Evolutionary conservation across 169 alveolate genomes (phyloP).

Genomic region (Eimeria acervulina): DNA sequence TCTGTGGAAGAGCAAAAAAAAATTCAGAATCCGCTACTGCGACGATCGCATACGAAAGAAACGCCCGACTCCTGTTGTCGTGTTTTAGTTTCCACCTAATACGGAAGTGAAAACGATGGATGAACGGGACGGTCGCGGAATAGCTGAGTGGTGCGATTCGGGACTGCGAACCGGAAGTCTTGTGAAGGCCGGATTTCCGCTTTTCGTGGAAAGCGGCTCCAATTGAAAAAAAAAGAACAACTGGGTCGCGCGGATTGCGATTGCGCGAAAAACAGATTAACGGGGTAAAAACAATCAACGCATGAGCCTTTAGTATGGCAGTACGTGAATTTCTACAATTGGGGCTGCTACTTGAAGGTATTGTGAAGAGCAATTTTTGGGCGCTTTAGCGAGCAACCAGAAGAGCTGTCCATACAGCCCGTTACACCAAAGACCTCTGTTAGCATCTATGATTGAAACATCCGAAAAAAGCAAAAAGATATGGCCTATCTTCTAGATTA

Average conservation of each 20-base stretch:
- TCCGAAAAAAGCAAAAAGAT: background rate
- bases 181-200: background rate
- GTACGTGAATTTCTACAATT: background rate
- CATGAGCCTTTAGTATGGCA: background rate
- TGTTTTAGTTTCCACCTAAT: background rate
- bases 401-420: conserved; percentile 63
- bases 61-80: background rate
- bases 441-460: background rate
- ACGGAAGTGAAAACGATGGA: background rate
- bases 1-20: background rate
- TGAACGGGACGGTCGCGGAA: background rate
- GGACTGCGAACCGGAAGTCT: background rate
- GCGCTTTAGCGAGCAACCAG: background rate
- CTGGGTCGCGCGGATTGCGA: conserved; percentile 65
- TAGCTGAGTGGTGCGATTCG: conserved; percentile 51
- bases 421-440: background rate
- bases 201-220: conserved; percentile 17
- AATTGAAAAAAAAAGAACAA: background rate
- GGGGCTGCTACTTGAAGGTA: conserved; percentile 64
- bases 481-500: background rate
- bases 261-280: conserved; percentile 61
- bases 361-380: background rate
- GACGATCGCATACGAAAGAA: conserved; percentile 29
- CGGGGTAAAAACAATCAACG: background rate
- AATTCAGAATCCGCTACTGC: background rate